A percentile compares a stretch with the other conserved stretches of the same genome.
These are phyloP conservation scores for Debaryomycetaceae sp. DNA, from an alignment of 1,139 yeast species.

Conservation along the genomic window DNA sequence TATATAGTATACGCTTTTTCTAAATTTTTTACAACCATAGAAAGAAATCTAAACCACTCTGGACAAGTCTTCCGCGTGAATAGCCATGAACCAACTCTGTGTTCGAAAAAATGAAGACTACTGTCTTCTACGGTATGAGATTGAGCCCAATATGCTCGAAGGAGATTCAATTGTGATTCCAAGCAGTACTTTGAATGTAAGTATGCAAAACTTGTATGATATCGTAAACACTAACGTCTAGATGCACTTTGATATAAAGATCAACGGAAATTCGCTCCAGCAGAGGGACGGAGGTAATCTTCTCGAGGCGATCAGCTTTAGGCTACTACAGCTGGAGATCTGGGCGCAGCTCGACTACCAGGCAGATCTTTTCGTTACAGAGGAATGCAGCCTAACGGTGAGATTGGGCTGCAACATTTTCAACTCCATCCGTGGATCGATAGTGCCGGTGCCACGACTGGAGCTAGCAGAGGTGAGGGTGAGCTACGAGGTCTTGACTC, in stretches of 20 bases:
- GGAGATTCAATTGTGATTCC: background rate
- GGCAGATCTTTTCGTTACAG: conserved; percentile 9
- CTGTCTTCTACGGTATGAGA: background rate
- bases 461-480: conserved; percentile 10
- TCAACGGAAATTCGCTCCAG: conserved; percentile 12
- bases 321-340: conserved; percentile 7
- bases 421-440: conserved; percentile 11
- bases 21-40: background rate
- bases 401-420: conserved; percentile 19
- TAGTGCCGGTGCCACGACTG: conserved; percentile 4
- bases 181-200: background rate
- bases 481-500: conserved; percentile 11
- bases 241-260: conserved; percentile 9
- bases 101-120: background rate
- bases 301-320: conserved; percentile 10
- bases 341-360: conserved; percentile 19
- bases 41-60: background rate
- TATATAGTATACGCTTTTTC: background rate
- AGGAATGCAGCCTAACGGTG: conserved; percentile 9
- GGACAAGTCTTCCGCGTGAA: background rate
- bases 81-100: background rate
- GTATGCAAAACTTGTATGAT: background rate
- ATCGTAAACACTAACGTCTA: conserved; percentile 5
- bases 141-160: background rate
- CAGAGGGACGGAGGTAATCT: conserved; percentile 10